Base-by-base conservation (phyloP, 257 asterid genomes). In the Nicotiana paniculata region DNA sequence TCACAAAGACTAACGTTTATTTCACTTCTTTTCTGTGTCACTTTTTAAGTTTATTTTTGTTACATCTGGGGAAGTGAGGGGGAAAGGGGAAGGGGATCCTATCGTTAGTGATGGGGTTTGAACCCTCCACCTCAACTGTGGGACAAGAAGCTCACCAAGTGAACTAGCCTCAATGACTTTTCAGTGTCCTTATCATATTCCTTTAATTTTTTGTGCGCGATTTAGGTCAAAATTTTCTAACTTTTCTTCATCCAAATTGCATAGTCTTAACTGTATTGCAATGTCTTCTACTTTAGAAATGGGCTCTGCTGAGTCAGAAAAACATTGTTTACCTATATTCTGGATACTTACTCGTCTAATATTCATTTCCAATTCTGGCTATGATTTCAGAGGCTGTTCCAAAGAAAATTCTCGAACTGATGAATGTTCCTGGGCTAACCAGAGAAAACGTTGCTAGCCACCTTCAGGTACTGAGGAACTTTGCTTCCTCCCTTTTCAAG, bases 401-500 rank as follows among this genome's bases (percentile, higher is more conserved):
- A 0, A 96, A 96, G 90, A 94, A 90, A 81, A 96, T 96, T 84
- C 86, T 96, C 84, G 99, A 96, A 82, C 76, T 94, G 87, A 96
- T 96, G 99, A 94, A 93, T 85, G 98, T 96, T 77, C 98, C 97
- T 13, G 98, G 97, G 55, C 93, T 96, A 43, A 93, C 98, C 24
- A 88, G 99, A 84, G 99, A 96, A 84, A 96, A 96, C 30, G 98
- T 96, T 57, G 98, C 99, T 16, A 94, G 98, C 90, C 99, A 96
- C 88, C 98, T 96, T 83, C 99, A 96, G 95, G 99, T 95, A 82
- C 26, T 65, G 68, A 28, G 37, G 77, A 33, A 35, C 24, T 18
- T 67, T 43, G 15, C 16, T 57, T 28, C 48, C 26, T 17, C 1
- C 3, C 9, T 51, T 75, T 51, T 8, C 80, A 75, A 51, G 46